Base-by-base conservation (phyloP, 345 rosid species). In the Microthlaspi erraticum region DNA sequence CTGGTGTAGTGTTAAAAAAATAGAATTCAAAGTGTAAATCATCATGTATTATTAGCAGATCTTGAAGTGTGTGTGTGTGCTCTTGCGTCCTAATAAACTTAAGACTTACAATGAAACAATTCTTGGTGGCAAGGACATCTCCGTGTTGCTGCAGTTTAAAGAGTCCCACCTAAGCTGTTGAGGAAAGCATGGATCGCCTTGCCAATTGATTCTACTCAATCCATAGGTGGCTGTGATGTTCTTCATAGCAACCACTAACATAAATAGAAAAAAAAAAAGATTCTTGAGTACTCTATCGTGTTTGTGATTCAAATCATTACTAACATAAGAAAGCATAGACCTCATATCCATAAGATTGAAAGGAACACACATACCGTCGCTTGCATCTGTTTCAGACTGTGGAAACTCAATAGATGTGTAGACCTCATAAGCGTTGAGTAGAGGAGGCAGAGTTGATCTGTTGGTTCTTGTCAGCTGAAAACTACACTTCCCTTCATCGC, bases 201-300 rank as follows among this genome's bases (percentile, higher is more conserved):
- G 57, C 73, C 72, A 68, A 8, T 19, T 36, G 41, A 53, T 53
- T 66, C 61, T 66, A 41, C 39, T 41, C 18, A 67, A 29, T 5
- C 2, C 13, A 18, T 67, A 67, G 6, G 4, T 8, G 33, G 3
- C 32, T 8, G 5, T 1, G 7, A 54, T 67, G 7, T 2, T 32
- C 17, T 16, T 60, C 0, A 87, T 20, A 7, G 86, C 84, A 70
- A 19, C 50, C 44, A 67, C 92, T 73, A 42, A 56, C 29, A 44
- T 39, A 13, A 51, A 12, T 26, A 13, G 13, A 26, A 11, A 14
- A 51, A 52, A n/a, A n/a, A n/a, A n/a, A n/a, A n/a, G n/a, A n/a
- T n/a, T n/a, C n/a, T n/a, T n/a, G n/a, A n/a, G n/a, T n/a, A n/a
- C n/a, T n/a, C n/a, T n/a, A n/a, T n/a, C n/a, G n/a, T n/a, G n/a